A percentile compares a stretch with the other conserved stretches of the same genome.
These are phyloP conservation scores for Fusarium armeniacum DNA, from an alignment of 2,329 filamentous ascomycete genomes.

Conservation along the genomic window DNA sequence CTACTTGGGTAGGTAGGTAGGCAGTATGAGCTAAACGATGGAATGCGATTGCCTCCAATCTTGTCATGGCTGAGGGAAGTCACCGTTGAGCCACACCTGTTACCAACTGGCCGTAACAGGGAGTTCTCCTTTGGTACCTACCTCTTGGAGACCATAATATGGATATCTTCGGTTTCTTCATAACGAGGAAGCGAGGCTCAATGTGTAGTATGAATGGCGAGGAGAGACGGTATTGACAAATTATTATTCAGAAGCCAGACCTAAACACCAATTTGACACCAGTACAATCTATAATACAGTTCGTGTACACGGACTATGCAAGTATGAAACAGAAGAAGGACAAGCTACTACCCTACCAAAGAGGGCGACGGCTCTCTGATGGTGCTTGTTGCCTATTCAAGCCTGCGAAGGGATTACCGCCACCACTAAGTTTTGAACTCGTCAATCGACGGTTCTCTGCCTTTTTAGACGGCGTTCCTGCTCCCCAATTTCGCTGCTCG, in stretches of 20 bases:
- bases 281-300: conserved; percentile 7
- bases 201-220: not conserved
- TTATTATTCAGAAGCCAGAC: conserved; percentile 33
- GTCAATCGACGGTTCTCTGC: conserved; percentile 51
- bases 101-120: too few relatives aligned
- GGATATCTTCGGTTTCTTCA: not conserved
- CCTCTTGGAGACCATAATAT: not conserved
- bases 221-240: conserved; percentile 1
- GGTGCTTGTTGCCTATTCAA: conserved; percentile 55
- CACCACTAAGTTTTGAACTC: conserved; percentile 42
- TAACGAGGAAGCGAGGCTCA: not conserved
- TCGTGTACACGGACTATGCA: not conserved
- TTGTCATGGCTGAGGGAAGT: not conserved
- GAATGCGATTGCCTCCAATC: conserved; percentile 2
- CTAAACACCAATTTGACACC: conserved; percentile 35
- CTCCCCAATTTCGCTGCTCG: conserved; percentile 62
- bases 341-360: conserved; percentile 45
- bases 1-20: not conserved
- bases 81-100: not conserved
- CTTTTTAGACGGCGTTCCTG: conserved; percentile 60
- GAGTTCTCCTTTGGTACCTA: not conserved
- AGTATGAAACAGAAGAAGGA: conserved; percentile 18
- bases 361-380: conserved; percentile 60
- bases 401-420: conserved; percentile 58
- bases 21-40: not conserved